These are phyloP conservation scores for Psophocarpus tetragonolobus DNA, from an alignment of 306 rosid species.

Conservation along the genomic window DNA sequence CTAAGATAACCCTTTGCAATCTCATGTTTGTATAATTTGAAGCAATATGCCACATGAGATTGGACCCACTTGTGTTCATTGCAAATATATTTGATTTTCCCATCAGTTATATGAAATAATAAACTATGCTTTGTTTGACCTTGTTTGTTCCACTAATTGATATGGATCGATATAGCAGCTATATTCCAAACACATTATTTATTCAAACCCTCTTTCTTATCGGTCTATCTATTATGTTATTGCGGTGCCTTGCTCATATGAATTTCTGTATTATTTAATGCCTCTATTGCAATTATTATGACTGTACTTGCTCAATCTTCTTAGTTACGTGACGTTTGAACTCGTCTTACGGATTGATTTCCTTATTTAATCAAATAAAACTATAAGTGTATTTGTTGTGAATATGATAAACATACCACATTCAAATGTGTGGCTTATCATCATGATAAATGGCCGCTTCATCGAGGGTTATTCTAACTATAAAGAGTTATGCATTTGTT, in stretches of 20 bases:
- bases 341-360: slow-evolving; percentile 27
- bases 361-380: slow-evolving; percentile 18
- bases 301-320: slow-evolving; percentile 33
- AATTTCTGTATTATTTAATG: slow-evolving; percentile 28
- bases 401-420: slow-evolving; percentile 30
- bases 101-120: neutral
- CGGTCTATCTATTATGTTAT: slow-evolving; percentile 12
- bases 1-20: slow-evolving; percentile 34
- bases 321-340: neutral
- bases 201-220: slow-evolving; percentile 41
- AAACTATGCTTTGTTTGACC: slow-evolving; percentile 41
- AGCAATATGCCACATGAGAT: slow-evolving; percentile 31
- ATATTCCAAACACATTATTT: slow-evolving; percentile 32
- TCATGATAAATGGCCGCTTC: slow-evolving; percentile 33
- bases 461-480: slow-evolving; percentile 19
- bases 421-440: slow-evolving; percentile 22
- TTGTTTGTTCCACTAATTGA: slow-evolving; percentile 41
- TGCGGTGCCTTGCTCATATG: slow-evolving; percentile 36
- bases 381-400: slow-evolving; percentile 23
- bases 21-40: slow-evolving; percentile 31
- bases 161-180: slow-evolving; percentile 40
- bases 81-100: slow-evolving; percentile 23
- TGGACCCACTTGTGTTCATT: slow-evolving; percentile 45
- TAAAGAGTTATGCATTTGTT: slow-evolving; percentile 39
- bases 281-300: slow-evolving; percentile 32